phyloP scores from a whole-genome alignment of 257 asterid genomes.

The Capsicum rhomboideum region DNA sequence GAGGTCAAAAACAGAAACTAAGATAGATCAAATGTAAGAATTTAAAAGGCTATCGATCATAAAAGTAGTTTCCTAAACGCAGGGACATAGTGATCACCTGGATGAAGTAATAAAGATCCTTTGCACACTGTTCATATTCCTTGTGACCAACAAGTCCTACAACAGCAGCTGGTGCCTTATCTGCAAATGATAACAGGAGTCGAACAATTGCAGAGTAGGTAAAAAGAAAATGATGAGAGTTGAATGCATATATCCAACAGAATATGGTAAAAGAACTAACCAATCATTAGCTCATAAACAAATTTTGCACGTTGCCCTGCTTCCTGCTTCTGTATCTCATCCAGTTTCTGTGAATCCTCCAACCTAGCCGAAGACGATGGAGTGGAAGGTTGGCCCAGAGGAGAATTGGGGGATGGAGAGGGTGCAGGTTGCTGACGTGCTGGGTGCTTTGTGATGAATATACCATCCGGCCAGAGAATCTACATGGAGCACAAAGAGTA shows the following conservation, averaged over 20 bases:
- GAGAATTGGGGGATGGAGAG: conserved; percentile 28
- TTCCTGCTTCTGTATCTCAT: conserved; percentile 62
- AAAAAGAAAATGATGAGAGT: background rate
- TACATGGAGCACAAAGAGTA: conserved; percentile 16
- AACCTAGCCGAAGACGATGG: conserved; percentile 40
- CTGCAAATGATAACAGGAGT: conserved; percentile 30
- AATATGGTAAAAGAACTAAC: conserved; percentile 28
- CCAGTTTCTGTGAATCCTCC: conserved; percentile 36
- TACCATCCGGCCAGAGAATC: conserved; percentile 97
- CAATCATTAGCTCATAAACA: conserved; percentile 48
- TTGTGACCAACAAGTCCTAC: conserved; percentile 85
- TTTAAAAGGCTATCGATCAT: background rate
- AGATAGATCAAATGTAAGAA: background rate
- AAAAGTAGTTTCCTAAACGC: background rate
- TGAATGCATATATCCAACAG: background rate
- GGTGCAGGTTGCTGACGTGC: conserved; percentile 51
- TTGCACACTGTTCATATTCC: conserved; percentile 84
- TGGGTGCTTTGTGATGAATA: conserved; percentile 91
- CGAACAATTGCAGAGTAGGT: background rate
- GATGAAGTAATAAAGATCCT: conserved; percentile 85
- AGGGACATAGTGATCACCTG: conserved; percentile 40
- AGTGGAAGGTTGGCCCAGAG: conserved; percentile 29
- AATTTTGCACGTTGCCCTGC: conserved; percentile 82
- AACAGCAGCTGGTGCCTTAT: conserved; percentile 83
- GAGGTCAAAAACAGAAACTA: background rate